Base-by-base conservation (phyloP, 2,329 filamentous ascomycete species). In the Sclerotinia borealis region DNA sequence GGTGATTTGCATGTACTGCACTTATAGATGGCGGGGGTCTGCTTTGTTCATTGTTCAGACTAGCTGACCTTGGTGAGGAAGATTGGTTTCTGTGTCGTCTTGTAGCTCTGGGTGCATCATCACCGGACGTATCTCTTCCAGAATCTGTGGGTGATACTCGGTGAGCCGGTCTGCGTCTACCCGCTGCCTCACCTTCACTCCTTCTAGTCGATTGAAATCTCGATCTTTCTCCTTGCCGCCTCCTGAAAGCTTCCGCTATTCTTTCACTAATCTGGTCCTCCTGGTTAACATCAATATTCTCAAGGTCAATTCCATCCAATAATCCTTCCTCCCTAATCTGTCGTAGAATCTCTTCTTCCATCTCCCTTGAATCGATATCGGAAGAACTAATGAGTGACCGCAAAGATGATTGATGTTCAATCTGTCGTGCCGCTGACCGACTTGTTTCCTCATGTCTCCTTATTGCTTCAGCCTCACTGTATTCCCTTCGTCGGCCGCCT, bases 201-300 rank as follows among this genome's bases (percentile, higher is more conserved):
- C 80, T 79, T 69, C 79, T 77, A 13, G 76, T 74, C 25, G 77
- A 71, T 70, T 83, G 80, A 34, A 67, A 77, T 15, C 83, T 80
- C n/a, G 79, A 74, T 64, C 84, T 78, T 66, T 87, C 85, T 49
- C 82, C 83, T 72, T 96, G 91, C 36, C 91, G 83, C 66, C 91
- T 83, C 64, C 91, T 81, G 72, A 96, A 96, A 2, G 92, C 92
- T 71, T 96, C 91, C 2, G 92, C 93, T 70, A 98, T 96, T 64
- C 90, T 87, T 72, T 93, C 90, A 68, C 91, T 96, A 19, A 98
- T 85, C 72, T 96, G 91, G 71, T 97, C 92, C 73, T 97, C 92
- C 71, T 92, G 90, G 55, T 80, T 85, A 19, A 92, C 81, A 66
- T 93, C 92, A 61, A 97, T 86, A 67, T 93, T 93, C 71, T 95